Conservation (phyloP, 1,139 yeast species). For the Scheffersomyces illinoinensis region DNA sequence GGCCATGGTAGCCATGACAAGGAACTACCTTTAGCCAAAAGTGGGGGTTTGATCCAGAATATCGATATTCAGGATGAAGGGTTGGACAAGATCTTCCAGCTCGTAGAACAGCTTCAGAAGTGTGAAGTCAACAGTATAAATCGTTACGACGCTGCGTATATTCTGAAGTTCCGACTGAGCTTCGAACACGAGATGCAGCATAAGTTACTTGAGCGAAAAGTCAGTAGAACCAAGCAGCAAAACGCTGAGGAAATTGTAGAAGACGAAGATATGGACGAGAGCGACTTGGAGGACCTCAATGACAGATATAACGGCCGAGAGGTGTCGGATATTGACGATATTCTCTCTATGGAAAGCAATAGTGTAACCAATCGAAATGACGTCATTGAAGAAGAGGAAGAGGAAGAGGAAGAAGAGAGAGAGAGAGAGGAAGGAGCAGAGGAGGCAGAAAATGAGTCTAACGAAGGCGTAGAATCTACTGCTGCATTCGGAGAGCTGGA, state of each 20-base stretch:
- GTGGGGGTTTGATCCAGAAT: slow-evolving; percentile 8
- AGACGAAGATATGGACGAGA: slow-evolving; percentile 22
- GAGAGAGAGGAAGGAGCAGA: not conserved
- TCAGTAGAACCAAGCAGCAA: slow-evolving; percentile 1
- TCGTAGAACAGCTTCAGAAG: slow-evolving; percentile 12
- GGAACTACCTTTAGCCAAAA: not conserved
- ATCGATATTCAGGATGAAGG: slow-evolving; percentile 12
- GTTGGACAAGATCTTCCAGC: slow-evolving; percentile 9
- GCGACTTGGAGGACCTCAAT: slow-evolving; percentile 24
- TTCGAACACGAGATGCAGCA: slow-evolving; percentile 22
- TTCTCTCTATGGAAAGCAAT: slow-evolving; percentile 14
- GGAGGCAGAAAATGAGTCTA: not conserved
- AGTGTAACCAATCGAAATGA: slow-evolving; percentile 12
- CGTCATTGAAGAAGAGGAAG: slow-evolving; percentile 8
- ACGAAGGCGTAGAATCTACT: slow-evolving; percentile 2
- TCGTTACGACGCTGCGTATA: slow-evolving; percentile 3
- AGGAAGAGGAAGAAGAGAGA: slow-evolving; percentile 7
- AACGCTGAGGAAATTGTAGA: slow-evolving; percentile 7
- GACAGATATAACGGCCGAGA: slow-evolving; percentile 14
- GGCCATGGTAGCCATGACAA: not conserved
- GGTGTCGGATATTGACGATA: slow-evolving; percentile 19
- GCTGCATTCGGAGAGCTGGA: not conserved
- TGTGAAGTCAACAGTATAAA: slow-evolving; percentile 6
- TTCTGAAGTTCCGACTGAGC: slow-evolving; percentile 15
- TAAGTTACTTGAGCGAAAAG: slow-evolving; percentile 12